A percentile compares a stretch with the other conserved stretches of the same genome.
Evolutionary conservation across 164 flowering plant genomes (phyloP).

Genomic region (Malania oleifera): DNA sequence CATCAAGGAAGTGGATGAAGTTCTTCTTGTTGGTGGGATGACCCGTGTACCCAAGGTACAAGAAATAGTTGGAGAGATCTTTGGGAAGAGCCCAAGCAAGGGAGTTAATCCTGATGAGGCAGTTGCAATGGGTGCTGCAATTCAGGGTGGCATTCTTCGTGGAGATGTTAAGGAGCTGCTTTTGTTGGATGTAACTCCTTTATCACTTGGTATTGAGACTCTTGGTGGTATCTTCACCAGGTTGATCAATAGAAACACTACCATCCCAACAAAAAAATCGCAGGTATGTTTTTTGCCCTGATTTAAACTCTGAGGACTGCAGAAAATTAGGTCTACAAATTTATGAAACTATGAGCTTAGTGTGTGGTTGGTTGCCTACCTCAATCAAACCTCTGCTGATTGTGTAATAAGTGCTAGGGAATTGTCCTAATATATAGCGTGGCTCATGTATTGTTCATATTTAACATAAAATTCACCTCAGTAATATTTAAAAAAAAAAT

Average conservation of each 20-base stretch:
- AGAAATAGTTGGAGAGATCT: slow-evolving; percentile 51
- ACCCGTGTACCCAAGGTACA: slow-evolving; percentile 72
- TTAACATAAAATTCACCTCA: too few species aligned
- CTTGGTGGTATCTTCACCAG: slow-evolving; percentile 66
- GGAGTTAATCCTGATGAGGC: slow-evolving; percentile 82
- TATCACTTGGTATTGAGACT: slow-evolving; percentile 71
- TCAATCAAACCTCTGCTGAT: too few species aligned
- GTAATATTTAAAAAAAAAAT: too few species aligned
- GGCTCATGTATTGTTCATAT: too few species aligned
- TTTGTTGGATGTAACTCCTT: slow-evolving; percentile 65
- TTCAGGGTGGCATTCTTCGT: slow-evolving; percentile 69
- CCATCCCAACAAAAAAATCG: slow-evolving; percentile 62
- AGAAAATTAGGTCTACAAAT: neutral
- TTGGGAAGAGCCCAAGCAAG: slow-evolving; percentile 66
- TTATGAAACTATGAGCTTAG: neutral
- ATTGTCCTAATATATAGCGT: too few species aligned
- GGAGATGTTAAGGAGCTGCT: slow-evolving; percentile 74
- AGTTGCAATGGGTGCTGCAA: slow-evolving; percentile 80
- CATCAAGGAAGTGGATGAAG: slow-evolving; percentile 60
- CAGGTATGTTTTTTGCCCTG: slow-evolving; percentile 34
- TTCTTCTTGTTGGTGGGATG: slow-evolving; percentile 78
- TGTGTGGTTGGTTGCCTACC: too few species aligned
- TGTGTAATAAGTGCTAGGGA: too few species aligned
- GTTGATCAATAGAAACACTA: slow-evolving; percentile 59
- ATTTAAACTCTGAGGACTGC: neutral